Percentiles rank a stretch among this genome's conserved stretches.
Conservation (phyloP, 345 rosid genomes). For the Populus davidiana region DNA sequence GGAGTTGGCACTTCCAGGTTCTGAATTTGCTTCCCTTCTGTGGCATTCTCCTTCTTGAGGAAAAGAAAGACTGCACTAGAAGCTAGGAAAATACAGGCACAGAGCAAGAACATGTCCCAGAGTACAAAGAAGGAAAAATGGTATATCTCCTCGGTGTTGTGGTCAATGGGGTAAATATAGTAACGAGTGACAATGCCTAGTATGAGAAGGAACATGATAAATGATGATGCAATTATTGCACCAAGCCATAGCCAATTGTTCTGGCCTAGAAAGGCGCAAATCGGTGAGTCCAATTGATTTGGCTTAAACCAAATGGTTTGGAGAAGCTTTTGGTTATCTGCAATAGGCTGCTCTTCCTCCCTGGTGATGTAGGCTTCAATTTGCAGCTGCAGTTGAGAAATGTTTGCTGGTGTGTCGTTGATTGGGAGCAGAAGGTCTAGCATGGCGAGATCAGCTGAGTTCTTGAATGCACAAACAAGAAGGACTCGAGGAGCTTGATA, state of each 20-base stretch:
- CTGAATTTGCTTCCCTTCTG: constrained; percentile 8
- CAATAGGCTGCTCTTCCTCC: constrained; percentile 5
- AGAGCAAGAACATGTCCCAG: constrained; percentile 18
- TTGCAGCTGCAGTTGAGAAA: constrained; percentile 9
- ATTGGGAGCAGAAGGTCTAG: constrained; percentile 24
- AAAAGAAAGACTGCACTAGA: constrained; percentile 5
- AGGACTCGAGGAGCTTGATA: constrained; percentile 9
- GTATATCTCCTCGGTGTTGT: not conserved
- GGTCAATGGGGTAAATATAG: constrained; percentile 22
- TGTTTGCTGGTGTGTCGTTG: not conserved
- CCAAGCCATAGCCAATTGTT: constrained; percentile 26
- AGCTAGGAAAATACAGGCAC: constrained; percentile 4
- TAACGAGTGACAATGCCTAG: constrained; percentile 13
- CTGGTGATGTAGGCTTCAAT: constrained; percentile 27
- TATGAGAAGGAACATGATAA: constrained; percentile 13
- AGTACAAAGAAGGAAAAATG: constrained; percentile 17
- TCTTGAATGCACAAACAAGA: constrained; percentile 22
- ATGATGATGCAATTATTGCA: constrained; percentile 18
- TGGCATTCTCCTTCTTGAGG: not conserved
- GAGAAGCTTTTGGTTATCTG: not conserved
- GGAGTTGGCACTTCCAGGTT: constrained; percentile 16
- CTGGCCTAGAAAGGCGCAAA: constrained; percentile 11
- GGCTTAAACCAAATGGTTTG: constrained; percentile 23
- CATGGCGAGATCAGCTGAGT: constrained; percentile 18
- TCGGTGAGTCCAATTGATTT: constrained; percentile 16